phyloP scores from a whole-genome alignment of 129 eudicot genomes.

The Lactuca saligna region DNA sequence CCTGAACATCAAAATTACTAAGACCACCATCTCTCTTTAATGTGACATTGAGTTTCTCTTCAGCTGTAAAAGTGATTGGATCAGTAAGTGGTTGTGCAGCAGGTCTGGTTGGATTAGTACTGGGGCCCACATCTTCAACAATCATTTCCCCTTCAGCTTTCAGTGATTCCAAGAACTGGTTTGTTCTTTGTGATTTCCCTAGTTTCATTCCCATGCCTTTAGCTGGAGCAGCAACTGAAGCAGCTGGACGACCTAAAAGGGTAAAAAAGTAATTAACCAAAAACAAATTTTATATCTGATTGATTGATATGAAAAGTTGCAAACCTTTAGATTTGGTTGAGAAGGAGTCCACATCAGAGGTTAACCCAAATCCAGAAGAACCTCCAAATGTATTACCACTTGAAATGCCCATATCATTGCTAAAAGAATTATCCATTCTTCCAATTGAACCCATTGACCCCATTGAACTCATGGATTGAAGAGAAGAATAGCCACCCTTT shows the following conservation, averaged over 20 bases:
- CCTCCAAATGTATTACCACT: constrained; percentile 60
- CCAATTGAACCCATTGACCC: constrained; percentile 46
- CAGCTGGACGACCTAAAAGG: constrained; percentile 63
- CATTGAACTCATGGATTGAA: constrained; percentile 69
- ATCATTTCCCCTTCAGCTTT: constrained; percentile 90
- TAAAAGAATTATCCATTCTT: constrained; percentile 65
- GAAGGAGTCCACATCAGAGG: constrained; percentile 67
- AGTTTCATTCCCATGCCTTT: constrained; percentile 95
- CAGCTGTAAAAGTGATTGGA: constrained; percentile 70
- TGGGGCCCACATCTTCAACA: constrained; percentile 73
- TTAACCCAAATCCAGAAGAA: constrained; percentile 69
- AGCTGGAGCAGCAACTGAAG: constrained; percentile 85
- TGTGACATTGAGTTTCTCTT: constrained; percentile 73
- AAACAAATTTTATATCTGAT: background rate
- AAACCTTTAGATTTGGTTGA: constrained; percentile 85
- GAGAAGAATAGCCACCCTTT: constrained; percentile 63
- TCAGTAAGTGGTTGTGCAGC: constrained; percentile 61
- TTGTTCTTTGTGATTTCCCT: constrained; percentile 68
- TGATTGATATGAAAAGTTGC: background rate
- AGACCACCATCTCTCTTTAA: constrained; percentile 79
- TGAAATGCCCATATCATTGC: constrained; percentile 61
- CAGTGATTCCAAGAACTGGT: constrained; percentile 78
- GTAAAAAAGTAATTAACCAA: background rate
- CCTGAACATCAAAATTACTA: constrained; percentile 79
- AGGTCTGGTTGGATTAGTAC: constrained; percentile 45